phyloP scores from a whole-genome alignment of 345 rosid species.

The Excoecaria agallocha region DNA sequence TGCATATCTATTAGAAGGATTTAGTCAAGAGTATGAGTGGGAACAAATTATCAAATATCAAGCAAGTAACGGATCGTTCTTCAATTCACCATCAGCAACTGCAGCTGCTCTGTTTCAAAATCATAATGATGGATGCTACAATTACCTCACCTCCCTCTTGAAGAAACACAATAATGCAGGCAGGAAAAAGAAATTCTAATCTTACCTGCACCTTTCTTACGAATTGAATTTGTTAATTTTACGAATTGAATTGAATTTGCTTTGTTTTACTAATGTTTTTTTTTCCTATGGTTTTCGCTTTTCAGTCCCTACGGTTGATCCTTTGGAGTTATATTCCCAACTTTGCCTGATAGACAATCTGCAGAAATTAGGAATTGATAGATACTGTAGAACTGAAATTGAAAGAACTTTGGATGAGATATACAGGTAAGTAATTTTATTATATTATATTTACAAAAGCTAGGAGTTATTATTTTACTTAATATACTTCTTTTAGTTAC shows the following conservation, averaged over 20 bases:
- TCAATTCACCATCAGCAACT: slow-evolving; percentile 7
- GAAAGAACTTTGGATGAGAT: not conserved
- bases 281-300: not conserved
- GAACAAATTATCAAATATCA: not conserved
- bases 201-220: not conserved
- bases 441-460: not conserved
- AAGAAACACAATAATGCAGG: not conserved
- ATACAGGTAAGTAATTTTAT: not conserved
- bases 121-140: not conserved
- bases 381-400: not conserved
- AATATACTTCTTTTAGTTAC: no score
- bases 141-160: not conserved
- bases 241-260: no score
- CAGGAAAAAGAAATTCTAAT: not conserved
- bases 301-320: slow-evolving; percentile 8
- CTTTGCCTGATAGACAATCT: not conserved
- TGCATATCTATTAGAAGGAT: slow-evolving; percentile 4
- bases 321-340: not conserved
- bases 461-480: not conserved
- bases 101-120: not conserved
- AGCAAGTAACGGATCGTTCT: not conserved
- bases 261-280: not conserved
- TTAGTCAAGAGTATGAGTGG: not conserved
- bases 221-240: not conserved
- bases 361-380: not conserved